These are phyloP conservation scores for Aspergillus pseudoviridinutans DNA, from an alignment of 2,329 filamentous ascomycete genomes.

Conservation along the genomic window DNA sequence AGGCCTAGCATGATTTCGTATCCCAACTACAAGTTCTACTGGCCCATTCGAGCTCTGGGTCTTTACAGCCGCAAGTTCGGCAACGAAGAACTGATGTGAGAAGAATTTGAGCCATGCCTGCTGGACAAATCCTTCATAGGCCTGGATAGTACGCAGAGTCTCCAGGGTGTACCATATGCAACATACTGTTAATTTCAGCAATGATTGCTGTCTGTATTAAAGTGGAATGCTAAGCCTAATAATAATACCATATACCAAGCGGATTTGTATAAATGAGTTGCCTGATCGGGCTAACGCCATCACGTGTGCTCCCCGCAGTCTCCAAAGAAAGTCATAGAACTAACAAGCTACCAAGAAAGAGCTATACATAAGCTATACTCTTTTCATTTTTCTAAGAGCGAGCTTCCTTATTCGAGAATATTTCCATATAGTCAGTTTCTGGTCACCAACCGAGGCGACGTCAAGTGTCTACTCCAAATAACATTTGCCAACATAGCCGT, in stretches of 20 bases:
- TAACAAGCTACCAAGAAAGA: neutral
- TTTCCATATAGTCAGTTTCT: neutral
- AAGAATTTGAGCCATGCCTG: neutral
- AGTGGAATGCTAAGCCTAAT: neutral
- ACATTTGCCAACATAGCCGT: neutral
- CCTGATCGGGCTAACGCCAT: conserved; percentile 2
- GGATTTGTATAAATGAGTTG: neutral
- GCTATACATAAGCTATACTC: neutral
- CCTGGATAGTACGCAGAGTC: too few species aligned
- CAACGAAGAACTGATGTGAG: conserved; percentile 52
- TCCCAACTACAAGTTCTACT: conserved; percentile 97
- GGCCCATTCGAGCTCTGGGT: conserved; percentile 88
- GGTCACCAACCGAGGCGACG: neutral
- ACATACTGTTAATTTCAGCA: neutral
- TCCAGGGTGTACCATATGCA: neutral
- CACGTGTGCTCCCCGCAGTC: conserved; percentile 9
- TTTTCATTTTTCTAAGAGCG: neutral
- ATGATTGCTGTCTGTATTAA: neutral
- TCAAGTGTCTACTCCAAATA: neutral
- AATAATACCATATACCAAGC: neutral
- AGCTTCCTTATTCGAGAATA: neutral
- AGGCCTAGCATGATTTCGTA: conserved; percentile 84
- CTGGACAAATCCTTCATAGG: neutral
- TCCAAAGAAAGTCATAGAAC: conserved; percentile 13
- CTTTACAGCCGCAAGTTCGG: conserved; percentile 76